A percentile compares a stretch with the other conserved stretches of the same genome.
These are phyloP conservation scores for Clausena lansium DNA, from an alignment of 345 rosid genomes.

Conservation along the genomic window DNA sequence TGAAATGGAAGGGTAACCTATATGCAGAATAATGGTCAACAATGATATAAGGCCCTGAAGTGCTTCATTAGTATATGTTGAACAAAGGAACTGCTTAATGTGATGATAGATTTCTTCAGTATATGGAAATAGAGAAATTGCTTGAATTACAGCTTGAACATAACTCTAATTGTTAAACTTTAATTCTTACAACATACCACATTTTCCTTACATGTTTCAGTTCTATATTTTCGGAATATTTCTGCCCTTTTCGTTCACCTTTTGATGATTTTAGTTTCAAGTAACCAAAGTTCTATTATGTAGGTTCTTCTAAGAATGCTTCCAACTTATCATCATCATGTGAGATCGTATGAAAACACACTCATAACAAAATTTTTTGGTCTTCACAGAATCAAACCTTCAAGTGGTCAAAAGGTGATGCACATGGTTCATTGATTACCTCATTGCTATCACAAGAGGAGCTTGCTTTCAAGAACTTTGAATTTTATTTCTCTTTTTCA, in stretches of 20 bases:
- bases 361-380: slow-evolving; percentile 98
- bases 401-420: slow-evolving; percentile 94
- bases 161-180: slow-evolving; percentile 9
- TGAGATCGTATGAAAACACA: slow-evolving; percentile 83
- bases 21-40: background rate
- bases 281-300: slow-evolving; percentile 25
- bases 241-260: slow-evolving; percentile 5
- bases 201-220: background rate
- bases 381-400: slow-evolving; percentile 97
- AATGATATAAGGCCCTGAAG: background rate
- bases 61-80: background rate
- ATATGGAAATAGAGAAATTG: background rate
- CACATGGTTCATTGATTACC: background rate
- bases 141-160: background rate
- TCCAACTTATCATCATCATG: slow-evolving; percentile 94
- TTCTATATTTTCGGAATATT: slow-evolving; percentile 9
- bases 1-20: background rate
- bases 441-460: background rate
- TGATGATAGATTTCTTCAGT: background rate
- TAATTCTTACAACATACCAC: background rate
- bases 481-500: background rate
- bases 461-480: slow-evolving; percentile 14
- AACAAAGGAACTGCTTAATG: background rate
- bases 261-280: slow-evolving; percentile 10
- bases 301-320: slow-evolving; percentile 97